Conservation (phyloP, 345 rosid species). For the Capsella bursapastoris region DNA sequence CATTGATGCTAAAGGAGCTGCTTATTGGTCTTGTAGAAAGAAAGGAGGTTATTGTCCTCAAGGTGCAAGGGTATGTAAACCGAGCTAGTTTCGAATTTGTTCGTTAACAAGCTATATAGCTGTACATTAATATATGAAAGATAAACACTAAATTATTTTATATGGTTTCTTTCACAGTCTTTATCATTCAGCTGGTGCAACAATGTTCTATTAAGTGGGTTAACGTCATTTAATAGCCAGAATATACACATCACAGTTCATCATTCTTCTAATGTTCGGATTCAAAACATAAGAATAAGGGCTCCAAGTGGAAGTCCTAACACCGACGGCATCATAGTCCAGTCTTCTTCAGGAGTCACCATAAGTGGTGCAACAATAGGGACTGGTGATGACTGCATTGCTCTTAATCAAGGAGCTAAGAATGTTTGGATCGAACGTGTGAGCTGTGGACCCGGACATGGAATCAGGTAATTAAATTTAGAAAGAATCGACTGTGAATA, state of each 20-base stretch:
- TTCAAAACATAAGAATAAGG: conserved; percentile 47
- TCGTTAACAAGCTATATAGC: neutral
- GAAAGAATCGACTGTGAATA: neutral
- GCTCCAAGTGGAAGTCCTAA: conserved; percentile 59
- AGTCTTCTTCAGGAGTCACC: conserved; percentile 50
- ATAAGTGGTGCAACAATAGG: conserved; percentile 43
- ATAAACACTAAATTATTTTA: too few relatives aligned
- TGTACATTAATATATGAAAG: too few relatives aligned
- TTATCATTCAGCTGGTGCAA: conserved; percentile 47
- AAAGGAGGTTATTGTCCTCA: conserved; percentile 42
- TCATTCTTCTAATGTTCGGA: conserved; percentile 45
- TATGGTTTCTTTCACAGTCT: conserved; percentile 42
- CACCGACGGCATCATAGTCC: conserved; percentile 62
- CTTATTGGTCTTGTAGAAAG: conserved; percentile 50
- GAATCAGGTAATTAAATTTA: conserved; percentile 50
- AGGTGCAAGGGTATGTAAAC: conserved; percentile 45
- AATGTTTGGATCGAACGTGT: conserved; percentile 51
- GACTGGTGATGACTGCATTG: conserved; percentile 67
- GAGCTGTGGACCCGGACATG: conserved; percentile 70
- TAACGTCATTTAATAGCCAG: conserved; percentile 58
- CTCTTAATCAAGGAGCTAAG: conserved; percentile 56
- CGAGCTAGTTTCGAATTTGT: neutral
- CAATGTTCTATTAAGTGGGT: conserved; percentile 49
- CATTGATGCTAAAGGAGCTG: conserved; percentile 52
- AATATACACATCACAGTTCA: conserved; percentile 50